Conservation (phyloP, 225 moss, liverwort and hornwort species). For the Anthoceros angustus region DNA sequence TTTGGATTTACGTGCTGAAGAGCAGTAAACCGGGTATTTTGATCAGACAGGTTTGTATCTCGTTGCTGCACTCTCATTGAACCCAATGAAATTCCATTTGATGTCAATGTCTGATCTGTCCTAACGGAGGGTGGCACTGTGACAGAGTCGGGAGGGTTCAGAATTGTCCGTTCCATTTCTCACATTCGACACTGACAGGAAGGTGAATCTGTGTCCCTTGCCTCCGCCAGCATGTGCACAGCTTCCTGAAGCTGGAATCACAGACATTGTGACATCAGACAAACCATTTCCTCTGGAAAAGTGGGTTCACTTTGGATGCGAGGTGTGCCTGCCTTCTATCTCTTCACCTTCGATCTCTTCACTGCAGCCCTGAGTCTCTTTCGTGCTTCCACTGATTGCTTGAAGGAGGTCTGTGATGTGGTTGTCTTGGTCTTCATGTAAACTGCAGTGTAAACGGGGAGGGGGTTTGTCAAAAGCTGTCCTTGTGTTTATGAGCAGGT, state of each 20-base stretch:
- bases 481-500: conserved; percentile 33
- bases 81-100: not conserved
- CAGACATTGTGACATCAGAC: conserved; percentile 38
- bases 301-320: conserved; percentile 94
- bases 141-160: not conserved
- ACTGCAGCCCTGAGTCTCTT: not conserved
- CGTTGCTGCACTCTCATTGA: not conserved
- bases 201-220: conserved; percentile 54
- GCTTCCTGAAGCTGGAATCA: conserved; percentile 17
- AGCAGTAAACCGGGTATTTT: conserved; percentile 60
- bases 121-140: not conserved
- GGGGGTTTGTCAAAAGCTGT: not conserved
- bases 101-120: not conserved
- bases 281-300: conserved; percentile 77
- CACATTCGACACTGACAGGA: conserved; percentile 14
- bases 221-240: conserved; percentile 18
- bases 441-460: no score
- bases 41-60: conserved; percentile 51
- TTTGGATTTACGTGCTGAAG: conserved; percentile 94
- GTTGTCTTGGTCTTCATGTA: not conserved
- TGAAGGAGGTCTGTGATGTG: not conserved
- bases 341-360: not conserved
- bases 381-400: conserved; percentile 1
- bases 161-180: not conserved
- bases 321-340: conserved; percentile 32